Evolutionary conservation across 208 protist genomes (phyloP).

Genomic region (Leishmania tropica): DNA sequence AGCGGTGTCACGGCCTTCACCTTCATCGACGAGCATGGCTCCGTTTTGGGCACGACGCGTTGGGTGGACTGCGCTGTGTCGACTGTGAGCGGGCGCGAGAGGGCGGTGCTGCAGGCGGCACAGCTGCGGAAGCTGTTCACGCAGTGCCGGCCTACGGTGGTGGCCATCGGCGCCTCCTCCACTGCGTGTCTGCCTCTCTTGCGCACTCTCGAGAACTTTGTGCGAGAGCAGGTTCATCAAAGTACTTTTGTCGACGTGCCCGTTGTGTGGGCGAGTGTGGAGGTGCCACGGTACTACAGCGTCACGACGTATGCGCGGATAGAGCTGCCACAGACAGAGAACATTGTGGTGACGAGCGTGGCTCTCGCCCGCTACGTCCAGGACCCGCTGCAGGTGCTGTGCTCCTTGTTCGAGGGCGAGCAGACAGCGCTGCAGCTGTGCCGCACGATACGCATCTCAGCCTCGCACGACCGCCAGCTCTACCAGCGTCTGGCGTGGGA

Average conservation of each 20-base stretch:
- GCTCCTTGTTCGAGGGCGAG: conserved; percentile 71
- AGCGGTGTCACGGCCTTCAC: conserved; percentile 71
- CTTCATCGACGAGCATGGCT: conserved; percentile 81
- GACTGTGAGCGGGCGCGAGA: conserved; percentile 52
- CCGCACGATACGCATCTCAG: conserved; percentile 35
- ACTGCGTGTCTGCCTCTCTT: conserved; percentile 51
- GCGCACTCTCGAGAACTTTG: conserved; percentile 66
- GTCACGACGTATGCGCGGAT: conserved; percentile 50
- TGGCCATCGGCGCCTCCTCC: conserved; percentile 67
- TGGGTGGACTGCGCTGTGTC: conserved; percentile 74
- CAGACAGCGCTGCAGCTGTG: conserved; percentile 67
- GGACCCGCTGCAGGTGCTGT: conserved; percentile 69
- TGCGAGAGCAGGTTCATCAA: conserved; percentile 50
- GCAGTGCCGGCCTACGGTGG: conserved; percentile 63
- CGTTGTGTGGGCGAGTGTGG: conserved; percentile 71
- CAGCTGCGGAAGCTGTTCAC: conserved; percentile 70
- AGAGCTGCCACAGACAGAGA: conserved; percentile 51
- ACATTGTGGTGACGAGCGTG: conserved; percentile 46
- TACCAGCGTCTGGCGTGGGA: conserved; percentile 77
- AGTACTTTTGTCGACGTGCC: conserved; percentile 50
- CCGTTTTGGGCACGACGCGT: conserved; percentile 61
- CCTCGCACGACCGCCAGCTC: conserved; percentile 52
- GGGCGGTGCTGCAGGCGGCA: conserved; percentile 52
- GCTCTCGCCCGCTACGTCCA: conserved; percentile 75
- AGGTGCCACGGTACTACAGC: conserved; percentile 73